These are phyloP conservation scores for Tulasnella sp. DNA, from an alignment of 768 basidiomycete genomes.

Conservation along the genomic window DNA sequence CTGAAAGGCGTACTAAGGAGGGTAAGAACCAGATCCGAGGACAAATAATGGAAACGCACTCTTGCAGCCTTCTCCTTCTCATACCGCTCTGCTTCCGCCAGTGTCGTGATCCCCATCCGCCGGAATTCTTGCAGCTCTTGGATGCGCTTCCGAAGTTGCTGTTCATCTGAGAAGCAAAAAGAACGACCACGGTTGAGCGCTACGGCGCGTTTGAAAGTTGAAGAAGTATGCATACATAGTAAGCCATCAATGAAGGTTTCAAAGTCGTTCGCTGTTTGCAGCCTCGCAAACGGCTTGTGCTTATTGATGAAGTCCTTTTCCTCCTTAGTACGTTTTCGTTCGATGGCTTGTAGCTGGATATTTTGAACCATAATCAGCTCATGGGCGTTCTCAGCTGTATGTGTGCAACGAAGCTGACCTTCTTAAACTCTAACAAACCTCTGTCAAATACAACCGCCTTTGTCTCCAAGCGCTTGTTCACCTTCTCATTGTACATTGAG, in stretches of 20 bases:
- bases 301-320: conserved; percentile 86
- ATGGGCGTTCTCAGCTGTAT: conserved; percentile 11
- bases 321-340: conserved; percentile 84
- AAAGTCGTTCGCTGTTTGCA: conserved; percentile 87
- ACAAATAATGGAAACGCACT: conserved; percentile 35
- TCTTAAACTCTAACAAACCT: conserved; percentile 86
- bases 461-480: conserved; percentile 72
- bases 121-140: conserved; percentile 87
- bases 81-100: conserved; percentile 87
- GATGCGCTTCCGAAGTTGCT: conserved; percentile 76
- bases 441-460: conserved; percentile 89
- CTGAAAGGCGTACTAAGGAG: too few relatives aligned
- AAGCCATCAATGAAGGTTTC: conserved; percentile 82
- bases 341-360: conserved; percentile 72
- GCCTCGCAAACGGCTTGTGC: conserved; percentile 77
- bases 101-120: conserved; percentile 68
- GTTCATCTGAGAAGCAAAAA: conserved; percentile 54
- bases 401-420: conserved; percentile 41
- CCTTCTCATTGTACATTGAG: conserved; percentile 83
- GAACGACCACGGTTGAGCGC: too few relatives aligned
- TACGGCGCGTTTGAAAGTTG: too few relatives aligned
- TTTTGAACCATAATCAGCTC: background rate
- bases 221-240: conserved; percentile 51
- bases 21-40: too few relatives aligned
- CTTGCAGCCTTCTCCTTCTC: conserved; percentile 63